Conservation (phyloP, 306 rosid genomes). For the Vigna reflexopilosa region DNA sequence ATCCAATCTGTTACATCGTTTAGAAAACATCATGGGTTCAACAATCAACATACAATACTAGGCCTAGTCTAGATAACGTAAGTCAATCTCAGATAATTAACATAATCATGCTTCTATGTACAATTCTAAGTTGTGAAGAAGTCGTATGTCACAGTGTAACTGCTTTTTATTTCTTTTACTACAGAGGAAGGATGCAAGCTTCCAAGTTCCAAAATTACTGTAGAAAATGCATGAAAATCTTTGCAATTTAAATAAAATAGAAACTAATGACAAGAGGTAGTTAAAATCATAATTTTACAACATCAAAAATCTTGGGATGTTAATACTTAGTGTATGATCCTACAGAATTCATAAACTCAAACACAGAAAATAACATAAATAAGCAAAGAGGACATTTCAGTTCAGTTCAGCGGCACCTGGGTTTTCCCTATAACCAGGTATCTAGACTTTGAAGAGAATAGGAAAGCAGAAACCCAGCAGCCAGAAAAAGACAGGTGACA, state of each 20-base stretch:
- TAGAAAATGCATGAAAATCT: slow-evolving; percentile 7
- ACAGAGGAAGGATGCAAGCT: background rate
- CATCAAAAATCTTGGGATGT: background rate
- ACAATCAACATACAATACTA: slow-evolving; percentile 6
- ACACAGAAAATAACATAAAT: background rate
- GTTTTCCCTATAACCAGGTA: background rate
- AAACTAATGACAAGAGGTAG: background rate
- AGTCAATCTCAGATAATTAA: background rate
- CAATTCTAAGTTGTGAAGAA: slow-evolving; percentile 11
- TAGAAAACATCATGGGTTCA: slow-evolving; percentile 24
- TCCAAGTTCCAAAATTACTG: background rate
- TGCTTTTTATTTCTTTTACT: background rate
- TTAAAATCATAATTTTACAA: background rate
- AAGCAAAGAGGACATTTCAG: background rate
- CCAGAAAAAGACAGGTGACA: background rate
- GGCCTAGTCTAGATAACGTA: background rate
- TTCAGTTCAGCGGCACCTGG: background rate
- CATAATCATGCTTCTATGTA: slow-evolving; percentile 9
- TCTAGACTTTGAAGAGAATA: background rate
- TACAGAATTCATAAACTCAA: background rate
- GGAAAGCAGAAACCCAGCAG: background rate
- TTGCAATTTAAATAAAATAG: background rate
- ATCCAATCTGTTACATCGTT: slow-evolving; percentile 10
- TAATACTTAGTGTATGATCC: background rate
- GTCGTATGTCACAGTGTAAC: background rate